Base-by-base conservation (phyloP, 73 alveolate species). In the Breviolum minutum region DNA sequence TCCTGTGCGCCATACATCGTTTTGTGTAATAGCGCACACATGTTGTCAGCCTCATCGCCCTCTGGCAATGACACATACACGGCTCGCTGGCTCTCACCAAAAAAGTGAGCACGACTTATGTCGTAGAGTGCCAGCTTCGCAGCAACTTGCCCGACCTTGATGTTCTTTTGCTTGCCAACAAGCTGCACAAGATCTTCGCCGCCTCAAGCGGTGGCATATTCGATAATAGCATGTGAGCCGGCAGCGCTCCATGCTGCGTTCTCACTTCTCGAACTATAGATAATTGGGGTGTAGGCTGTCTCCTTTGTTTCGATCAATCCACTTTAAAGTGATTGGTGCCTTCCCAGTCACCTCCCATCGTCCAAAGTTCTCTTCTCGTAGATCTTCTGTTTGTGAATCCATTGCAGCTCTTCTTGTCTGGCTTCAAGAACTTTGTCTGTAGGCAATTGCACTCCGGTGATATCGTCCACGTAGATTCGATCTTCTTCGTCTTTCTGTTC, bases 121-220 rank as follows among this genome's bases (percentile, higher is more conserved):
- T 90, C 88, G 1, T 3, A 19, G 24, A 71, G 30, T 16, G 3
- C 17, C 24, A 70, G 60, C 76, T 70, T 76, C n/a, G n/a, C n/a
- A 32, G 27, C 13, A 22, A 40, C 64, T 73, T 70, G 19, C 88
- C 97, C 2, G 24, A 8, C 11, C n/a, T 10, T 20, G 64, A 10
- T 0, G n/a, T 22, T 77, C 29, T 69, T 32, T 29, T 32, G 64
- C 63, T 14, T 12, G 30, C 77, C 64, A 77, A 8, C 10, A 90
- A 26, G 12, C 40, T 20, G 40, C 97, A 90, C 6, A 90, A 71
- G 20, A 30, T 63, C 30, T 89, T 68, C 32, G 71, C 77, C 22
- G 87, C 87, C 40, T 30, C 96, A 13, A 89, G 74, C 30, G 87
- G 86, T 6, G 96, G 96, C 96, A 70, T 89, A 17, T 86, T 87